Conservation (phyloP, 805 yeast genomes). For the Cyberlindnera nakhonratchasimensis region DNA sequence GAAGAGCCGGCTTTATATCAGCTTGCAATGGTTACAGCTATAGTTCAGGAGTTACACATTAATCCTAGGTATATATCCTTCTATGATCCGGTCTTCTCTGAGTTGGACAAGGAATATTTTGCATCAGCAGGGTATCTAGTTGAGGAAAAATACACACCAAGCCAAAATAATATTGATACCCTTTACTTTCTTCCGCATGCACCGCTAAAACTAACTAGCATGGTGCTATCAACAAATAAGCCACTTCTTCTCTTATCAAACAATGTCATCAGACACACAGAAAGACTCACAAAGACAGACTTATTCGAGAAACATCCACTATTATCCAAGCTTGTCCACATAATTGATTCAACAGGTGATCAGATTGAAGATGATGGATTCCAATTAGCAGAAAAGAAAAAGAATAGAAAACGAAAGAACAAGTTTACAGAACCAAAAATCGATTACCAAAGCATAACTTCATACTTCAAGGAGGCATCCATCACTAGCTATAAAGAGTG, state of each 20-base stretch:
- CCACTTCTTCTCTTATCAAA: conserved; percentile 49
- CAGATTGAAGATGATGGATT: conserved; percentile 20
- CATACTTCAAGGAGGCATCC: conserved; percentile 32
- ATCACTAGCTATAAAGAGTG: conserved; percentile 25
- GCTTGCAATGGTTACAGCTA: conserved; percentile 50
- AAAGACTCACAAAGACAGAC: conserved; percentile 42
- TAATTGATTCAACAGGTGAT: neutral
- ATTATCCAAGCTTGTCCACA: conserved; percentile 37
- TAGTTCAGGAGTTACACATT: conserved; percentile 31
- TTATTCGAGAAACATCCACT: conserved; percentile 42
- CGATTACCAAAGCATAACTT: conserved; percentile 29
- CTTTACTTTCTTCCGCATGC: conserved; percentile 76
- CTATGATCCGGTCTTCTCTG: conserved; percentile 63
- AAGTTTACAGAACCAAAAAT: conserved; percentile 30
- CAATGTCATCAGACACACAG: conserved; percentile 50
- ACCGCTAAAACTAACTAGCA: conserved; percentile 51
- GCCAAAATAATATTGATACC: conserved; percentile 16
- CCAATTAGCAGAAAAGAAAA: conserved; percentile 19
- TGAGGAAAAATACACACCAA: conserved; percentile 13
- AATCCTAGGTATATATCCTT: conserved; percentile 36
- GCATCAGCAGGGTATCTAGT: conserved; percentile 20
- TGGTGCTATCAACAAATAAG: conserved; percentile 29
- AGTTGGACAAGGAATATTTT: conserved; percentile 40
- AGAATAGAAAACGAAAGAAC: conserved; percentile 25
- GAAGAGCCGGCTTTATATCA: conserved; percentile 64